These are phyloP conservation scores for Suhomyces prunicola DNA, from an alignment of 805 yeast species.

Conservation along the genomic window DNA sequence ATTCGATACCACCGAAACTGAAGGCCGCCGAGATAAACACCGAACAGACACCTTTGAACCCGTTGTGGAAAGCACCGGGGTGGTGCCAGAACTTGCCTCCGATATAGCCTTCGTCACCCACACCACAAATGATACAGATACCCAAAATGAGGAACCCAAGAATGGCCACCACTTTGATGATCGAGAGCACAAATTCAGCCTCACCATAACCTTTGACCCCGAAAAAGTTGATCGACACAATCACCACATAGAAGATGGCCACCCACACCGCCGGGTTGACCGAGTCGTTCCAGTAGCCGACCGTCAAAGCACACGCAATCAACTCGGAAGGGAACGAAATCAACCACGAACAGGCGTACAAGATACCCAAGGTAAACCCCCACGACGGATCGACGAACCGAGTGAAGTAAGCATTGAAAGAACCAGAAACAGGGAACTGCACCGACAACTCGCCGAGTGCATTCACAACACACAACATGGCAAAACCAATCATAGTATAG, in stretches of 20 bases:
- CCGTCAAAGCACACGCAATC: conserved; percentile 35
- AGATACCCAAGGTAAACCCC: conserved; percentile 53
- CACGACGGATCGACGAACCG: conserved; percentile 54
- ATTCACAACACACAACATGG: conserved; percentile 24
- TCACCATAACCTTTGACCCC: conserved; percentile 35
- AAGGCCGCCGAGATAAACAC: conserved; percentile 53
- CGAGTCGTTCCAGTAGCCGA: conserved; percentile 32
- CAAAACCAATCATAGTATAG: conserved; percentile 20
- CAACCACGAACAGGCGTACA: conserved; percentile 39
- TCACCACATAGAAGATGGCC: conserved; percentile 31
- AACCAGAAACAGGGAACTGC: conserved; percentile 53
- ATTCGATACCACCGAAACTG: conserved; percentile 61
- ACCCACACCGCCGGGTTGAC: conserved; percentile 39
- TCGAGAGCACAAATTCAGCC: conserved; percentile 24
- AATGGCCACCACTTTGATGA: conserved; percentile 26
- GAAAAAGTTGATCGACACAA: conserved; percentile 32
- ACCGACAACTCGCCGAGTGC: conserved; percentile 54
- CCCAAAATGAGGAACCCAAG: conserved; percentile 30
- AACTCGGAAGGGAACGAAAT: conserved; percentile 31
- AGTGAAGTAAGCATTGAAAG: conserved; percentile 48
- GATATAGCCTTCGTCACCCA: conserved; percentile 22
- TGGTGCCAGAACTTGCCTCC: conserved; percentile 21
- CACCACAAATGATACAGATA: conserved; percentile 29
- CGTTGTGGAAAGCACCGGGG: conserved; percentile 21
- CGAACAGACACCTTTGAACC: conserved; percentile 22